These are phyloP conservation scores for Pseudocercospora fuligena DNA, from an alignment of 2,329 filamentous ascomycete species.

Conservation along the genomic window DNA sequence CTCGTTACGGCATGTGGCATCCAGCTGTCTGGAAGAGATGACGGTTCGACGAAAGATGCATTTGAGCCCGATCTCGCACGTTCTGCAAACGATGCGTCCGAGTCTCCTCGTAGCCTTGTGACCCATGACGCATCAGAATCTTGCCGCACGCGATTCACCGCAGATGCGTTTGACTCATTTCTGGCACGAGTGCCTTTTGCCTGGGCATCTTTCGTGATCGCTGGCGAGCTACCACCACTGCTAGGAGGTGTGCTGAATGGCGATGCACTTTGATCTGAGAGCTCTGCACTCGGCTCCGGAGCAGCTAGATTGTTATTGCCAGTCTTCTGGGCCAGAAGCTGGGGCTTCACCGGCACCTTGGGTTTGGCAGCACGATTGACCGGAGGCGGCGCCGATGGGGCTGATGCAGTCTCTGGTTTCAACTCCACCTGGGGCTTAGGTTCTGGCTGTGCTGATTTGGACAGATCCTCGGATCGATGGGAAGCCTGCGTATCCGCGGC, in stretches of 20 bases:
- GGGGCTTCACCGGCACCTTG: slow-evolving; percentile 56
- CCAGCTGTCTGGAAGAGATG: slow-evolving; percentile 34
- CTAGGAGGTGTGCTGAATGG: slow-evolving; percentile 87
- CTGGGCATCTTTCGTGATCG: slow-evolving; percentile 8
- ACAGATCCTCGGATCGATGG: slow-evolving; percentile 6
- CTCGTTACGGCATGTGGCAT: slow-evolving; percentile 28
- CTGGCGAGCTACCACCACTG: slow-evolving; percentile 63
- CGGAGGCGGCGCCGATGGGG: slow-evolving; percentile 63
- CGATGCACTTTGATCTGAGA: slow-evolving; percentile 61
- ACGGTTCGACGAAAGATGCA: slow-evolving; percentile 38
- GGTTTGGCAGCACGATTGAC: slow-evolving; percentile 83
- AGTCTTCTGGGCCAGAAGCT: slow-evolving; percentile 31
- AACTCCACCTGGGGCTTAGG: not conserved
- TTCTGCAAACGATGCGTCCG: slow-evolving; percentile 33
- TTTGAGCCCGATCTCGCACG: slow-evolving; percentile 34
- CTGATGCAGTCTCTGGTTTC: slow-evolving; percentile 12
- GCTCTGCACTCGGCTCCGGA: slow-evolving; percentile 47
- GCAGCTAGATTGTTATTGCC: slow-evolving; percentile 33
- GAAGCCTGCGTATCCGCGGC: slow-evolving; percentile 26
- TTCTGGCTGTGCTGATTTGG: slow-evolving; percentile 10
- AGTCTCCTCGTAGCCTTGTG: slow-evolving; percentile 34
- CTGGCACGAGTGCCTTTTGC: slow-evolving; percentile 8
- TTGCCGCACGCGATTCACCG: slow-evolving; percentile 33
- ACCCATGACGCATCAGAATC: slow-evolving; percentile 37
- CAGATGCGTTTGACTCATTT: slow-evolving; percentile 33